Evolutionary conservation across 768 basidiomycete species (phyloP).

Genomic region (Agaricus subrufescens): DNA sequence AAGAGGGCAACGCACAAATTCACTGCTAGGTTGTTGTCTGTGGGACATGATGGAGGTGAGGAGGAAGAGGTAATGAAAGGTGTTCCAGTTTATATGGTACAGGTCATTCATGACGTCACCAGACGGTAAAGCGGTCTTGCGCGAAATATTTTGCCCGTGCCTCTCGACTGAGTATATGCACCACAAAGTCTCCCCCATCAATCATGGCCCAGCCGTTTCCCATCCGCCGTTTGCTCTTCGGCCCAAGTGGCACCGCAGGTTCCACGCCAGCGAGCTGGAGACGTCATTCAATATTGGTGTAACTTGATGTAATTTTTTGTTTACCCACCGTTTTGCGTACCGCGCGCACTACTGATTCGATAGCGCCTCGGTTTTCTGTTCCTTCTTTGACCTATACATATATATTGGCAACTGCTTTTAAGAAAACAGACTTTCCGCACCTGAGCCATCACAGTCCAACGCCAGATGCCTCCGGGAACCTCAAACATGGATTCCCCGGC

Average conservation of each 20-base stretch:
- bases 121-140: slow-evolving; percentile 8
- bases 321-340: slow-evolving; percentile 65
- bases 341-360: slow-evolving; percentile 67
- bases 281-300: background rate
- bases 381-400: slow-evolving; percentile 71
- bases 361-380: slow-evolving; percentile 72
- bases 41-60: background rate
- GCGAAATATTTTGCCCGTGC: slow-evolving; percentile 68
- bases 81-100: slow-evolving; percentile 2
- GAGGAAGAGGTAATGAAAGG: slow-evolving; percentile 21
- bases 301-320: background rate
- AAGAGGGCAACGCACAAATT: slow-evolving; percentile 35
- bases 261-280: slow-evolving; percentile 50
- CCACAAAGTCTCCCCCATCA: slow-evolving; percentile 75
- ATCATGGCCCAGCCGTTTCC: slow-evolving; percentile 82
- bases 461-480: slow-evolving; percentile 58
- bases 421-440: slow-evolving; percentile 26
- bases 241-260: slow-evolving; percentile 57
- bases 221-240: slow-evolving; percentile 55
- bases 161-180: slow-evolving; percentile 67
- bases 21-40: slow-evolving; percentile 35
- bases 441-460: slow-evolving; percentile 72
- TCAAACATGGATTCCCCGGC: slow-evolving; percentile 56
- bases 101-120: background rate
- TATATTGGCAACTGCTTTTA: slow-evolving; percentile 1